phyloP scores from a whole-genome alignment of 73 alveolate genomes.

The Tetrahymena elliotti region DNA sequence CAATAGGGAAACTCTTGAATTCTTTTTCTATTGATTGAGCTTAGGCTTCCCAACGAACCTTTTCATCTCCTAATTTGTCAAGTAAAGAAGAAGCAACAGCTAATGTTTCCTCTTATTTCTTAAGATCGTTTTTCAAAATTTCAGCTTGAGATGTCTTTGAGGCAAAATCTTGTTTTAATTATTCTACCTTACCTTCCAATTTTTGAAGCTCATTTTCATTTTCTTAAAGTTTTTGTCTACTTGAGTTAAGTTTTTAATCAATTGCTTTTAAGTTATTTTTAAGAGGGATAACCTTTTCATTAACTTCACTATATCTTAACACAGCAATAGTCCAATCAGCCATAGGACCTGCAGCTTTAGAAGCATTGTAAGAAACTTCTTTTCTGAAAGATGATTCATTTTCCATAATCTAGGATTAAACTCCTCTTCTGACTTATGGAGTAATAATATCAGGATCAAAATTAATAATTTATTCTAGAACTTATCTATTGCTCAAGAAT shows the following conservation, averaged over 20 bases:
- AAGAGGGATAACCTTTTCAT: conserved; percentile 94
- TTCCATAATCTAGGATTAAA: conserved; percentile 60
- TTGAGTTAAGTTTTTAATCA: conserved; percentile 59
- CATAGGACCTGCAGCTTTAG: conserved; percentile 93
- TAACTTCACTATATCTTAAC: conserved; percentile 89
- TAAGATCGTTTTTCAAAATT: conserved; percentile 60
- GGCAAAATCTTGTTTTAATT: conserved; percentile 79
- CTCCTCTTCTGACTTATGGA: conserved; percentile 70
- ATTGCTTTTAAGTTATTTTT: conserved; percentile 86
- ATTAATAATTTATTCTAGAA: conserved; percentile 74
- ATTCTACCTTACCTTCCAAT: conserved; percentile 75
- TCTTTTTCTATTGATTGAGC: conserved; percentile 55
- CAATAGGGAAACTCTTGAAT: conserved; percentile 73
- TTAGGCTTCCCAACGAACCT: conserved; percentile 96
- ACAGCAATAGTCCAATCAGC: conserved; percentile 99
- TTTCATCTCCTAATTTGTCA: conserved; percentile 97
- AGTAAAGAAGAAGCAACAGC: conserved; percentile 85
- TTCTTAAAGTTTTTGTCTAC: conserved; percentile 77
- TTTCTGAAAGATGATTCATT: conserved; percentile 70
- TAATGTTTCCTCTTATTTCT: conserved; percentile 82
- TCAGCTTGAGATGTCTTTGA: conserved; percentile 94
- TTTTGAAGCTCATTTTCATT: conserved; percentile 75
- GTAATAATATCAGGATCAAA: conserved; percentile 86
- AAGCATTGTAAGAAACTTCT: conserved; percentile 63
- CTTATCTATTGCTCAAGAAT: conserved; percentile 81